phyloP scores from a whole-genome alignment of 306 rosid species.

The Betula pendula region DNA sequence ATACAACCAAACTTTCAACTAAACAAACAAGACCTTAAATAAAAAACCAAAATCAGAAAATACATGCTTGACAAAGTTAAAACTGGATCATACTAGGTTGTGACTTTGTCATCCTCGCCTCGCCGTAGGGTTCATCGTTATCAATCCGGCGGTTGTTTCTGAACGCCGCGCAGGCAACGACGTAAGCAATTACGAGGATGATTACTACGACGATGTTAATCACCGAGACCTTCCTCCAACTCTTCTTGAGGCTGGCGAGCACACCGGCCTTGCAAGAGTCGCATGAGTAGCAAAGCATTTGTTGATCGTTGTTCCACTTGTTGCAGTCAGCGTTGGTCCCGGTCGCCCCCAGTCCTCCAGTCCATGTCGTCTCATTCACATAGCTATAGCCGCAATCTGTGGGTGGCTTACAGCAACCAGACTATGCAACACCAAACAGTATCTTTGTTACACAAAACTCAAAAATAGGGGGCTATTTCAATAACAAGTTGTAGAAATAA shows the following conservation, averaged over 20 bases:
- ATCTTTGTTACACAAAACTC: too few species aligned
- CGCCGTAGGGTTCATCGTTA: slow-evolving; percentile 71
- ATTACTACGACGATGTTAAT: slow-evolving; percentile 74
- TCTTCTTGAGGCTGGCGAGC: slow-evolving; percentile 75
- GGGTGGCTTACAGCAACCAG: slow-evolving; percentile 99
- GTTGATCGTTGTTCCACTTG: slow-evolving; percentile 76
- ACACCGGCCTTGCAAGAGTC: slow-evolving; percentile 91
- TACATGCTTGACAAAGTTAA: slow-evolving; percentile 28
- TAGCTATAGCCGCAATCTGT: slow-evolving; percentile 64
- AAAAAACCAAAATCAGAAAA: slow-evolving; percentile 3
- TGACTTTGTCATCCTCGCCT: slow-evolving; percentile 82
- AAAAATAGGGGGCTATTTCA: background rate
- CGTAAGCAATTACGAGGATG: slow-evolving; percentile 66
- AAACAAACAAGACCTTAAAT: slow-evolving; percentile 1
- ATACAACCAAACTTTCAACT: background rate
- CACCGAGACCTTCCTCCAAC: slow-evolving; percentile 93
- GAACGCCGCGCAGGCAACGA: slow-evolving; percentile 74
- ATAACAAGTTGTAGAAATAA: too few species aligned
- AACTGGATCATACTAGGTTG: slow-evolving; percentile 61
- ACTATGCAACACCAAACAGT: slow-evolving; percentile 37
- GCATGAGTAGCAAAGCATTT: slow-evolving; percentile 66
- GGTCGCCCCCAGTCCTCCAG: too few species aligned
- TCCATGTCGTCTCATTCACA: slow-evolving; percentile 72
- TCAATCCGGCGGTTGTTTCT: slow-evolving; percentile 74
- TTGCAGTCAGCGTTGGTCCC: slow-evolving; percentile 52